These are phyloP conservation scores for Neopestalotiopsis rosae DNA, from an alignment of 2,329 filamentous ascomycete genomes.

Conservation along the genomic window DNA sequence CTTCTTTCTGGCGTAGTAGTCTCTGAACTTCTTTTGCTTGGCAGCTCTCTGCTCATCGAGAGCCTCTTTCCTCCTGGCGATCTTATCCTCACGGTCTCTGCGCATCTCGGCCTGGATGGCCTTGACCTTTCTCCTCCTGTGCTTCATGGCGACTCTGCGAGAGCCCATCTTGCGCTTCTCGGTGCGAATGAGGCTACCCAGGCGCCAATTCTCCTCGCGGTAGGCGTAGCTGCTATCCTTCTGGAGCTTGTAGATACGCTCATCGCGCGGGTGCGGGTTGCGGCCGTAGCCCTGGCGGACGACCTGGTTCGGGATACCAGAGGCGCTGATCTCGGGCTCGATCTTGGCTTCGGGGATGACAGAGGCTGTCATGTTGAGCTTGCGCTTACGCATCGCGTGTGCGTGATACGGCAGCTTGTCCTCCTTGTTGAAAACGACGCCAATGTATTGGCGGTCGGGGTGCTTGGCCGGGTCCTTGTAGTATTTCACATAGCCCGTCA, in stretches of 20 bases:
- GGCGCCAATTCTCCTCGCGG: conserved; percentile 64
- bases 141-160: conserved; percentile 54
- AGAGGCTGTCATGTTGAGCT: conserved; percentile 73
- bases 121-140: conserved; percentile 31
- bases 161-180: conserved; percentile 51
- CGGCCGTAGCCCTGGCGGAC: conserved; percentile 39
- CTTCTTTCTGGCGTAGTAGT: conserved; percentile 27
- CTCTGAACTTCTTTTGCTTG: conserved; percentile 27
- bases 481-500: conserved; percentile 92
- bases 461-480: conserved; percentile 87
- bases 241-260: conserved; percentile 55
- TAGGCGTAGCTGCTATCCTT: conserved; percentile 58
- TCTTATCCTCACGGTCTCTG: conserved; percentile 35
- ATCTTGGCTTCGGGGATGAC: conserved; percentile 43
- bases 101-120: conserved; percentile 37
- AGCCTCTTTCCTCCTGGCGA: conserved; percentile 35
- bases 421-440: conserved; percentile 83
- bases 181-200: conserved; percentile 57
- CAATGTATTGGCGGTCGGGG: conserved; percentile 91
- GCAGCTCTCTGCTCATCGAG: conserved; percentile 32
- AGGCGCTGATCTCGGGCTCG: conserved; percentile 50
- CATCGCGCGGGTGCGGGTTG: conserved; percentile 41
- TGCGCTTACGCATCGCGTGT: conserved; percentile 75
- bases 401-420: conserved; percentile 79
- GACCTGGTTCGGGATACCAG: conserved; percentile 55